Evolutionary conservation across 2,329 filamentous ascomycete genomes (phyloP).

Genomic region (Talaromyces sp.): DNA sequence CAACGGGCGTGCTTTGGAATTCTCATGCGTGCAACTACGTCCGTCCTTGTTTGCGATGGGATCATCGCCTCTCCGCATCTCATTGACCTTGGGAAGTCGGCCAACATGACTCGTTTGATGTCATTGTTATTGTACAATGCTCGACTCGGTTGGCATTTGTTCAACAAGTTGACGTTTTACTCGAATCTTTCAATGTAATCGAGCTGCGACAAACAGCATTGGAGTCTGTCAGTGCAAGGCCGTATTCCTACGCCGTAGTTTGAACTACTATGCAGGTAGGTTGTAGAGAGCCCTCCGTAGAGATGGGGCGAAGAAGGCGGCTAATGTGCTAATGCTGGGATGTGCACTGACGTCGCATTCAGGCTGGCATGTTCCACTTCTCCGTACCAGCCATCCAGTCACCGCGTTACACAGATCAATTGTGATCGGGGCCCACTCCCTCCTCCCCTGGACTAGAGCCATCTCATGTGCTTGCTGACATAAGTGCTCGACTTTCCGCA

Average conservation of each 20-base stretch:
- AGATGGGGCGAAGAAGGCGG: not conserved
- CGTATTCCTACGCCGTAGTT: too few species aligned
- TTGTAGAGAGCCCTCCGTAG: not conserved
- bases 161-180: not conserved
- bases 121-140: not conserved
- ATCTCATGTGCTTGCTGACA: constrained; percentile 1
- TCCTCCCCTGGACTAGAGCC: constrained; percentile 10
- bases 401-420: constrained; percentile 4
- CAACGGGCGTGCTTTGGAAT: not conserved
- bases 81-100: not conserved
- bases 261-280: too few species aligned
- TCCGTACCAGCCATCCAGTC: not conserved
- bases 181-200: not conserved
- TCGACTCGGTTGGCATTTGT: not conserved
- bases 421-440: constrained; percentile 3
- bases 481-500: not conserved
- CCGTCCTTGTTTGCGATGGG: not conserved
- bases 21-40: not conserved
- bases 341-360: constrained; percentile 8
- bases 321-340: not conserved
- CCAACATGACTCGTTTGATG: not conserved
- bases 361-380: constrained; percentile 2
- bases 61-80: not conserved
- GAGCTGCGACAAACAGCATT: not conserved
- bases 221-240: too few species aligned